Evolutionary conservation across 192 early-diverging fungal genomes (phyloP), one percentile per base, ranked within the genome.

Genomic region (Linnemannia schmuckeri): DNA sequence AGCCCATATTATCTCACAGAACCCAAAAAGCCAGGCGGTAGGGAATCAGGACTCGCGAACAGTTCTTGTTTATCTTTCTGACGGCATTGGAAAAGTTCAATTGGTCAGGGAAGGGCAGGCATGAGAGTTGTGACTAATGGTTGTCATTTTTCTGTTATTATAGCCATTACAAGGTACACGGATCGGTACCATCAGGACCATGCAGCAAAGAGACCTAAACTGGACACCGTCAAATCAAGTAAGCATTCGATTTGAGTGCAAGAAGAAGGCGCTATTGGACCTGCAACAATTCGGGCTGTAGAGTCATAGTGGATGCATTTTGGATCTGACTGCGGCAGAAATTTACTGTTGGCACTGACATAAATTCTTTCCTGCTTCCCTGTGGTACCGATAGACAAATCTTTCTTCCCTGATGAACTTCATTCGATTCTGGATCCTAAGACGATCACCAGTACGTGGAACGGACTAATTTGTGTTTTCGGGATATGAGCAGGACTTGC

Each of bases 1-100:
- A 78, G 85, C 22, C 57, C 85, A 35, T 87, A 81, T 24, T 87
- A 87, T n/a, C 76, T 87, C 30, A 87, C 85, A 30, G 85, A 87
- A 72, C 85, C 85, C 12, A 80, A 73, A 76, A 86, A 80, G 68
- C 52, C 85, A 4, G 63, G 79, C 4, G 76, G 85, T 81, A 85
- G 69, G 24, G 2, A 24, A 40, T 57, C n/a, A 42, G 37, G 13
- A 4, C n/a, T 13, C 63, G 47, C 4, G 9, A 20, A 71, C 41
- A 41, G 2, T 1, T 71, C 8, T 42, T 63, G 0, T 15, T 33
- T 66, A 18, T 66, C 3, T 13, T 66, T 66, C 30, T 30, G 57
- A 12, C 7, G n/a, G 27, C 30, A 27, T 66, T 66, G 30, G 27
- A 13, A 27, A 15, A 12, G 70, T 9, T 7, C 40, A 18, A 15